A percentile compares a stretch with the other conserved stretches of the same genome.
phyloP scores from a whole-genome alignment of 2,329 filamentous ascomycete species.

The Myotisia sp. region DNA sequence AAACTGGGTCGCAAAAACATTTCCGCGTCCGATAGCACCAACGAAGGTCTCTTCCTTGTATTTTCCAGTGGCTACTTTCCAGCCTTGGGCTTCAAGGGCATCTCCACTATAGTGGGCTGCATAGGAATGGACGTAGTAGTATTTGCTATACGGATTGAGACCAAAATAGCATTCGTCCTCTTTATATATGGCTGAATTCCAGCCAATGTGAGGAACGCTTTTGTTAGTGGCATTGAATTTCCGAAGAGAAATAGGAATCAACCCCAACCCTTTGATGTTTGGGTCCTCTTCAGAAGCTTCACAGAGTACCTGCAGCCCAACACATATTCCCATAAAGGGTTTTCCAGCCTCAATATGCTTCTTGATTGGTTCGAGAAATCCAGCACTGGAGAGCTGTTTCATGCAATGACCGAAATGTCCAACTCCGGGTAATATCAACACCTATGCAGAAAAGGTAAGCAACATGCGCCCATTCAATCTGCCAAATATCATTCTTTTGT shows the following conservation, averaged over 20 bases:
- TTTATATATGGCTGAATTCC: constrained; percentile 59
- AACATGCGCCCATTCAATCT: too few relatives aligned
- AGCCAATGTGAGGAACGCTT: constrained; percentile 96
- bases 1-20: constrained; percentile 86
- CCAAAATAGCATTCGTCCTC: constrained; percentile 54
- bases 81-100: constrained; percentile 65
- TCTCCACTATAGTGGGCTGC: constrained; percentile 62
- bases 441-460: not conserved
- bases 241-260: constrained; percentile 57
- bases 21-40: constrained; percentile 72
- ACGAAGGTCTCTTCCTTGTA: constrained; percentile 87
- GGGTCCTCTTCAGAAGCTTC: constrained; percentile 69
- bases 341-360: constrained; percentile 81
- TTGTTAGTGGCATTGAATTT: constrained; percentile 67
- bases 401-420: constrained; percentile 97
- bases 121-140: constrained; percentile 98
- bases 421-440: constrained; percentile 85
- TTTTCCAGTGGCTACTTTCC: constrained; percentile 77
- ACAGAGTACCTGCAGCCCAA: constrained; percentile 84
- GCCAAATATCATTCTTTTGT: too few relatives aligned
- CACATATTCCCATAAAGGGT: constrained; percentile 95
- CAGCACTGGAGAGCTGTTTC: constrained; percentile 63
- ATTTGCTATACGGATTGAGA: constrained; percentile 68
- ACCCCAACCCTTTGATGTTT: constrained; percentile 54
- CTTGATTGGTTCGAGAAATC: constrained; percentile 69